Percentiles rank a stretch among this genome's conserved stretches.
Evolutionary conservation across 495 filamentous ascomycete species (phyloP).

Genomic region (Xylaria acuta): DNA sequence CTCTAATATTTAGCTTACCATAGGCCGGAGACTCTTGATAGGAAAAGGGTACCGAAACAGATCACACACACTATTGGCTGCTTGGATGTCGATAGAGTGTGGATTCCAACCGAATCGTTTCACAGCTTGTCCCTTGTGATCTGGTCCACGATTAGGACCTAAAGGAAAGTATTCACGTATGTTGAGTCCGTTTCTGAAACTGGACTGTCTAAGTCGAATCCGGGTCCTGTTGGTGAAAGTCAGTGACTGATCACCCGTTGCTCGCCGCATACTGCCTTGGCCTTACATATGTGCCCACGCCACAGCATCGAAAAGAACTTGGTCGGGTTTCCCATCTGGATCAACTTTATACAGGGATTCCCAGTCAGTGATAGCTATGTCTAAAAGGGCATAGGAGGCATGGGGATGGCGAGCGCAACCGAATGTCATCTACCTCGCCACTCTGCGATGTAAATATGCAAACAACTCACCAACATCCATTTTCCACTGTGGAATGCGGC

Average conservation of each 20-base stretch:
- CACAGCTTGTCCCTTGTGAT: slow-evolving; percentile 47
- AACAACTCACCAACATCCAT: slow-evolving; percentile 52
- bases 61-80: slow-evolving; percentile 68
- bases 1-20: slow-evolving; percentile 8
- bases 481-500: slow-evolving; percentile 71
- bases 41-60: slow-evolving; percentile 69
- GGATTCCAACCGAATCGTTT: slow-evolving; percentile 50
- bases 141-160: slow-evolving; percentile 49
- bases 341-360: slow-evolving; percentile 44
- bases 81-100: slow-evolving; percentile 55
- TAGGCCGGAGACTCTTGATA: slow-evolving; percentile 67
- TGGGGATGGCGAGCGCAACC: neutral
- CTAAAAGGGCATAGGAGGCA: neutral
- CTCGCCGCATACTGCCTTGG: slow-evolving; percentile 29
- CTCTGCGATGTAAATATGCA: neutral
- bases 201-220: slow-evolving; percentile 38
- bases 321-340: slow-evolving; percentile 66
- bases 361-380: neutral
- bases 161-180: slow-evolving; percentile 52
- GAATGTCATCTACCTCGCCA: neutral
- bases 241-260: slow-evolving; percentile 56
- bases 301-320: slow-evolving; percentile 76
- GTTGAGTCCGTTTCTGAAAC: slow-evolving; percentile 62
- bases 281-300: slow-evolving; percentile 40
- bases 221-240: slow-evolving; percentile 27